Conservation (phyloP, 2,329 filamentous ascomycete species). For the Pezicula carpinea region DNA sequence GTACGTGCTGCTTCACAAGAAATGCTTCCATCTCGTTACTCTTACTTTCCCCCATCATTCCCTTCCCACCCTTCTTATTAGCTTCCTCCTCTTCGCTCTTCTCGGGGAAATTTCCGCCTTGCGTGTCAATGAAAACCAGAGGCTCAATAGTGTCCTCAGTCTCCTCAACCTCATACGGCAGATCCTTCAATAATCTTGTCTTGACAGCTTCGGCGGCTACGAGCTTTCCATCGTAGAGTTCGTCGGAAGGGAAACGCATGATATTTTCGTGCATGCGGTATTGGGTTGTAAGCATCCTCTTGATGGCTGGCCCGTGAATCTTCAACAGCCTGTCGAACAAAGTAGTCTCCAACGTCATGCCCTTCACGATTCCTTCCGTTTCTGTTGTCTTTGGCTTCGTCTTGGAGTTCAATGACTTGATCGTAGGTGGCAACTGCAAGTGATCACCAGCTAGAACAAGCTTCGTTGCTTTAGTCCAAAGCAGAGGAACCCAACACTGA, state of each 20-base stretch:
- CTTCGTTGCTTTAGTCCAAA: slow-evolving; percentile 64
- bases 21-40: slow-evolving; percentile 88
- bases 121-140: slow-evolving; percentile 91
- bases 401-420: slow-evolving; percentile 70
- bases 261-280: slow-evolving; percentile 98
- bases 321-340: slow-evolving; percentile 84
- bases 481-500: slow-evolving; percentile 90
- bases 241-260: slow-evolving; percentile 88
- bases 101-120: slow-evolving; percentile 89
- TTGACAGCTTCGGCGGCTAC: slow-evolving; percentile 78
- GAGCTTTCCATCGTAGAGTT: slow-evolving; percentile 79
- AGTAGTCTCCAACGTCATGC: slow-evolving; percentile 74
- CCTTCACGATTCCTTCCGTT: slow-evolving; percentile 39
- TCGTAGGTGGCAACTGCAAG: slow-evolving; percentile 87
- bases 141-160: slow-evolving; percentile 86
- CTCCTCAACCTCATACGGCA: slow-evolving; percentile 72
- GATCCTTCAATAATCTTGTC: slow-evolving; percentile 65
- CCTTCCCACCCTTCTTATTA: slow-evolving; percentile 39
- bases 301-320: slow-evolving; percentile 78
- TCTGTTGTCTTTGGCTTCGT: slow-evolving; percentile 27
- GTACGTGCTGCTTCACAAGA: slow-evolving; percentile 74
- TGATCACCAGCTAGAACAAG: slow-evolving; percentile 92
- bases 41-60: slow-evolving; percentile 68
- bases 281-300: slow-evolving; percentile 92
- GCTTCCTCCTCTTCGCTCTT: slow-evolving; percentile 69